Percentiles rank a stretch among this genome's conserved stretches.
Conservation (phyloP, 768 basidiomycete genomes). For the Suillus ampliporus region DNA sequence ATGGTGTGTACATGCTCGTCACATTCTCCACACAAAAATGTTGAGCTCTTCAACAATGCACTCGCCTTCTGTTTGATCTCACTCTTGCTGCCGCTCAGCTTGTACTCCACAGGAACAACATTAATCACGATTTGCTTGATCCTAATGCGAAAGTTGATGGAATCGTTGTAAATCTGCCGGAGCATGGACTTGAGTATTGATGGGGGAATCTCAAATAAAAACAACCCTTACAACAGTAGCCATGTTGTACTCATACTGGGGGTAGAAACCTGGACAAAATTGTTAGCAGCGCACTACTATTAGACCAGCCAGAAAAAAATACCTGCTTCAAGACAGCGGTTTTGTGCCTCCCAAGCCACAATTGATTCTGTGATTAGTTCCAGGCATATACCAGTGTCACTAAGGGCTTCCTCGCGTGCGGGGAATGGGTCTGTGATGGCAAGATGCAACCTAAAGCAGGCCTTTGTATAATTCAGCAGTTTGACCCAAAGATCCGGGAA, state of each 20-base stretch:
- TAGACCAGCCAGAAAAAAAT: background rate
- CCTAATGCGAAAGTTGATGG: constrained; percentile 1
- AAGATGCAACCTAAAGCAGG: background rate
- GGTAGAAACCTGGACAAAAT: background rate
- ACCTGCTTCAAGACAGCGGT: background rate
- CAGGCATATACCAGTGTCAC: constrained; percentile 1
- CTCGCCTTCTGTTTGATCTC: background rate
- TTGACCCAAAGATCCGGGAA: background rate
- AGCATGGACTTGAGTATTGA: background rate
- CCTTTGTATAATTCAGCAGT: background rate
- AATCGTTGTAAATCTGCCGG: background rate
- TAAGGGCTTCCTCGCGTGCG: background rate
- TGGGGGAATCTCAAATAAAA: background rate
- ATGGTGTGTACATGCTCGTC: background rate
- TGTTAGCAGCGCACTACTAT: background rate
- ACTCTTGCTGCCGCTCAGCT: background rate
- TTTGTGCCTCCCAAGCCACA: background rate
- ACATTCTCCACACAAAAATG: background rate
- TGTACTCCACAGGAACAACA: background rate
- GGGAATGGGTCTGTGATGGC: background rate
- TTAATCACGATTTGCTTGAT: background rate
- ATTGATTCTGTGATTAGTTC: background rate
- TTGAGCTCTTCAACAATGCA: background rate
- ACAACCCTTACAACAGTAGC: background rate
- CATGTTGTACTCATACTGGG: background rate